phyloP scores from a whole-genome alignment of 129 eudicot species.

The Erigeron canadensis region DNA sequence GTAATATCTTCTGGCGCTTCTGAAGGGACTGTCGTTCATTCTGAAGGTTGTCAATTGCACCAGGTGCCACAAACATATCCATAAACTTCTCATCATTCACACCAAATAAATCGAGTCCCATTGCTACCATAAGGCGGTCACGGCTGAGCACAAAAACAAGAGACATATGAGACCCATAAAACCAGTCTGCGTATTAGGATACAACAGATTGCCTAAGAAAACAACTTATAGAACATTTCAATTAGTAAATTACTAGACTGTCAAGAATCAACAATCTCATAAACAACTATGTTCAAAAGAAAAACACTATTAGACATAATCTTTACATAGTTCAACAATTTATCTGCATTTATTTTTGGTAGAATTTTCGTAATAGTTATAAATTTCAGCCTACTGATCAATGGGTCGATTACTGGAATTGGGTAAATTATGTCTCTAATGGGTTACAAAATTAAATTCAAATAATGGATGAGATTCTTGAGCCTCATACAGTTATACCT shows the following conservation, averaged over 20 bases:
- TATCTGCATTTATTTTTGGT: background rate
- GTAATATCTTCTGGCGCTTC: constrained; percentile 83
- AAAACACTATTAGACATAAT: too few species aligned
- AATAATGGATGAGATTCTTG: too few species aligned
- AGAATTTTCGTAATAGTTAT: background rate
- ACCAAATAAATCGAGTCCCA: constrained; percentile 83
- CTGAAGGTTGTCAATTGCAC: constrained; percentile 72
- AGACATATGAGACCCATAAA: background rate
- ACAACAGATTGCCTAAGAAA: background rate
- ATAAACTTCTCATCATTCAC: constrained; percentile 87
- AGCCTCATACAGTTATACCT: too few species aligned
- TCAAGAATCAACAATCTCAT: background rate
- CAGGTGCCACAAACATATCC: constrained; percentile 99
- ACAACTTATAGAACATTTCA: background rate
- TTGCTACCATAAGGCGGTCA: constrained; percentile 74
- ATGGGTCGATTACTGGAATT: too few species aligned
- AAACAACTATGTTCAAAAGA: background rate
- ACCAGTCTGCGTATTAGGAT: background rate
- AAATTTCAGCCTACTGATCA: too few species aligned
- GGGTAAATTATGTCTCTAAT: background rate
- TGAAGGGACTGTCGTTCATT: constrained; percentile 65
- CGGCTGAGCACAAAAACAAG: constrained; percentile 44
- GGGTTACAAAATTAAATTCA: background rate
- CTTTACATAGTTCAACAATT: too few species aligned
- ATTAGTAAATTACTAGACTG: background rate